Conservation (phyloP, 164 flowering plant genomes). For the Vitis rupestris region DNA sequence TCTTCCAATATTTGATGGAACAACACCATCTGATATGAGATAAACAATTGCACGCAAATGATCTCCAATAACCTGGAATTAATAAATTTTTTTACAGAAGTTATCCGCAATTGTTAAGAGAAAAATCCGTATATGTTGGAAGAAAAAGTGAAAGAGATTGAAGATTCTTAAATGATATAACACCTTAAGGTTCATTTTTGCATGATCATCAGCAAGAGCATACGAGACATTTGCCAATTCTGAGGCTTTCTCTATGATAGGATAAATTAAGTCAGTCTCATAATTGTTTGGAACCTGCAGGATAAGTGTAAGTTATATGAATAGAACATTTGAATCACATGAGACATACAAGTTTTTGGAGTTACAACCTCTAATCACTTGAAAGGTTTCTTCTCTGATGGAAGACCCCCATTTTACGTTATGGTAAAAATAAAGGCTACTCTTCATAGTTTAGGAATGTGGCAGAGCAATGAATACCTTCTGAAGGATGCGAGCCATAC, state of each 20-base stretch:
- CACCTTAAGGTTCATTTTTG: slow-evolving; percentile 76
- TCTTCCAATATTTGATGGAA: slow-evolving; percentile 95
- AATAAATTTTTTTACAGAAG: neutral
- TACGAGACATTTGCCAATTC: slow-evolving; percentile 74
- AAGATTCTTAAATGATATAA: slow-evolving; percentile 12
- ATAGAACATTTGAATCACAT: neutral
- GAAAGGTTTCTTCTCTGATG: too few relatives aligned
- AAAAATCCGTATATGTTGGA: neutral
- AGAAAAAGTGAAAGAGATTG: neutral
- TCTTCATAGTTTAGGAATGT: neutral
- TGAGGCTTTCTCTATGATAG: slow-evolving; percentile 87
- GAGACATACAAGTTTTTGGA: neutral
- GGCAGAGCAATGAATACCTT: slow-evolving; percentile 38
- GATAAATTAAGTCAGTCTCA: slow-evolving; percentile 92
- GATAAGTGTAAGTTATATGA: neutral
- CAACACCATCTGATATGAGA: slow-evolving; percentile 93
- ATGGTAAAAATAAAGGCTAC: too few relatives aligned
- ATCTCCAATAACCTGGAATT: slow-evolving; percentile 78
- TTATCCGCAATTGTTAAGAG: neutral
- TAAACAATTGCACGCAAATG: slow-evolving; percentile 90
- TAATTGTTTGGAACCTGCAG: slow-evolving; percentile 93
- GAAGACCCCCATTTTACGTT: too few relatives aligned
- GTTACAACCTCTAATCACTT: too few relatives aligned
- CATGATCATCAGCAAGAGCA: slow-evolving; percentile 50
- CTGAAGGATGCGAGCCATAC: slow-evolving; percentile 92